These are phyloP conservation scores for Brachypodium distachyon DNA, from an alignment of 202 grass and related monocot genomes.

Conservation along the genomic window DNA sequence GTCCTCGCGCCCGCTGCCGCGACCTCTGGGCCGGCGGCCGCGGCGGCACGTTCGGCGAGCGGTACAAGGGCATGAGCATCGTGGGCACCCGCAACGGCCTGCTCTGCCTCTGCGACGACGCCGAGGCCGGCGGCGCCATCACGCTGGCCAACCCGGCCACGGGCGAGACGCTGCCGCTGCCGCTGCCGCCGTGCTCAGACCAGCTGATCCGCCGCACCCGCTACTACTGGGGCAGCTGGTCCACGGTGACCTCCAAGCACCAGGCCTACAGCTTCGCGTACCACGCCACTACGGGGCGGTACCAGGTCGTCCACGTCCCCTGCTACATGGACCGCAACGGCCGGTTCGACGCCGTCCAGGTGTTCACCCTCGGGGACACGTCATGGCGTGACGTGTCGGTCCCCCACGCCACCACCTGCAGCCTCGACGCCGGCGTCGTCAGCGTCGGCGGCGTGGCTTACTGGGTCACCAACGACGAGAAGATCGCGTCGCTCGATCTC, in stretches of 20 bases:
- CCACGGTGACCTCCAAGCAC: not conserved
- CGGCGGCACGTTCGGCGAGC: no score
- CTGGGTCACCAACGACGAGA: not conserved
- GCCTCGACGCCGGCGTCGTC: not conserved
- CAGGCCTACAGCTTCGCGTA: slow-evolving; percentile 3
- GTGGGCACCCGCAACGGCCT: slow-evolving; percentile 20
- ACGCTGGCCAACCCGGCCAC: not conserved
- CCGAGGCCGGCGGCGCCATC: not conserved
- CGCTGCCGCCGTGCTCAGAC: not conserved
- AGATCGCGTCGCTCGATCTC: not conserved
- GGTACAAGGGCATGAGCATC: not conserved
- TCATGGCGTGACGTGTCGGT: not conserved
- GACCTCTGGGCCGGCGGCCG: not conserved
- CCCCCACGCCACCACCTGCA: not conserved
- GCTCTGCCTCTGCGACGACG: not conserved
- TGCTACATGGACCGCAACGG: not conserved
- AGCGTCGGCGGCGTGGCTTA: not conserved
- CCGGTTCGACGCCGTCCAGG: not conserved
- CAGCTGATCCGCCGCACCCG: not conserved
- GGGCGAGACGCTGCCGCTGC: not conserved
- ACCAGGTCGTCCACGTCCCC: slow-evolving; percentile 3
- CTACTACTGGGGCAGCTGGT: not conserved
- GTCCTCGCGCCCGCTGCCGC: not conserved
- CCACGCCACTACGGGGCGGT: not conserved
- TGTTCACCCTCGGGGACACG: not conserved